Evolutionary conservation across 768 basidiomycete genomes (phyloP).

Genomic region (Leucocoprinus leucothites): DNA sequence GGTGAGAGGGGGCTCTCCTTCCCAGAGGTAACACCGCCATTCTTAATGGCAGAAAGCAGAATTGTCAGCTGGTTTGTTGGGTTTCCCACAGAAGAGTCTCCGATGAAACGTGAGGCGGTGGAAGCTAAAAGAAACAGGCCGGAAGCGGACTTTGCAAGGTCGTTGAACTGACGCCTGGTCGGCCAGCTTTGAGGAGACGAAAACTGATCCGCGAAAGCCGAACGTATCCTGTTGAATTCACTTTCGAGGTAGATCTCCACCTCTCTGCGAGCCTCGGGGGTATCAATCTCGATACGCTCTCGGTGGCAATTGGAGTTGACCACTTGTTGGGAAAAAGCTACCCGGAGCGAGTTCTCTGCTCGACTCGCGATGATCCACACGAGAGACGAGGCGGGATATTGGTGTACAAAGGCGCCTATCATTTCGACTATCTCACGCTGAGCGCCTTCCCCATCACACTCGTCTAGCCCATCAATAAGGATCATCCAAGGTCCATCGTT

Average conservation of each 20-base stretch:
- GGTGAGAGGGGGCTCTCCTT: background rate
- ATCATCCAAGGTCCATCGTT: background rate
- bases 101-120: background rate
- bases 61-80: background rate
- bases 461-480: conserved; percentile 6
- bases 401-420: background rate
- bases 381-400: background rate
- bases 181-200: conserved; percentile 1
- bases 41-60: background rate
- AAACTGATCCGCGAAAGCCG: background rate
- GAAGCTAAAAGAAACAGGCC: conserved; percentile 8
- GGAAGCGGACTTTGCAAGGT: background rate
- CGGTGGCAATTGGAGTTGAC: background rate
- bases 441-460: background rate
- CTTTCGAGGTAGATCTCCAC: conserved; percentile 4
- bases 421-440: conserved; percentile 2
- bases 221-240: background rate
- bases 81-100: background rate
- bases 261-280: background rate
- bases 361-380: conserved; percentile 9
- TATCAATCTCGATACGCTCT: background rate
- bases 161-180: background rate
- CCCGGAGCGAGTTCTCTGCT: background rate
- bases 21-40: background rate
- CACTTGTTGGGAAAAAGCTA: background rate